Evolutionary conservation across 805 yeast genomes (phyloP).

Genomic region (Zygosaccharomyces gambellarensis): DNA sequence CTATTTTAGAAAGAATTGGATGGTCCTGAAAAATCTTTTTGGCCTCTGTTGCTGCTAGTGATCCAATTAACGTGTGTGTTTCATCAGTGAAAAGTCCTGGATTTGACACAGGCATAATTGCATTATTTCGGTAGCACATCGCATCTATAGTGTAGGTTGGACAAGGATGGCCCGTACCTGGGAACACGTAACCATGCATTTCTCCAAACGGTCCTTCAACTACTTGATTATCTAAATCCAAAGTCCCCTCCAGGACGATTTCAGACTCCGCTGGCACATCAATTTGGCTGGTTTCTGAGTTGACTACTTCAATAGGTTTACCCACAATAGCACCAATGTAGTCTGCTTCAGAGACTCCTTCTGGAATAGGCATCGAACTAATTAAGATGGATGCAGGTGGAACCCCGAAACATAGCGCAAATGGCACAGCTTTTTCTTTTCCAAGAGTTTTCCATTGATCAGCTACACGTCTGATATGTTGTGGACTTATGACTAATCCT

Average conservation of each 20-base stretch:
- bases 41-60: conserved; percentile 21
- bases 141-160: conserved; percentile 26
- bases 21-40: conserved; percentile 9
- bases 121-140: conserved; percentile 25
- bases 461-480: conserved; percentile 27
- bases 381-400: conserved; percentile 32
- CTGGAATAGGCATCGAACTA: conserved; percentile 27
- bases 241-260: conserved; percentile 28
- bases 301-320: conserved; percentile 26
- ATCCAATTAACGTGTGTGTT: conserved; percentile 31
- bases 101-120: conserved; percentile 28
- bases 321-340: conserved; percentile 29
- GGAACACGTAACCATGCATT: conserved; percentile 31
- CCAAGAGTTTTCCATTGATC: conserved; percentile 25
- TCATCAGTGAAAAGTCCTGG: conserved; percentile 31
- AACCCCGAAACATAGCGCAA: conserved; percentile 28
- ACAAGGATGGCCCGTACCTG: conserved; percentile 24
- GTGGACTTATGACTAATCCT: conserved; percentile 29
- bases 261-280: conserved; percentile 27
- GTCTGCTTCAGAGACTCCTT: conserved; percentile 18
- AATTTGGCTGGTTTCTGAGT: conserved; percentile 24
- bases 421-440: conserved; percentile 24
- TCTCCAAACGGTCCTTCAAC: conserved; percentile 34
- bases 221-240: conserved; percentile 15
- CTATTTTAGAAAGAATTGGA: conserved; percentile 13